Evolutionary conservation across 345 rosid genomes (phyloP).

Genomic region (Diplotaxis tenuifolia): DNA sequence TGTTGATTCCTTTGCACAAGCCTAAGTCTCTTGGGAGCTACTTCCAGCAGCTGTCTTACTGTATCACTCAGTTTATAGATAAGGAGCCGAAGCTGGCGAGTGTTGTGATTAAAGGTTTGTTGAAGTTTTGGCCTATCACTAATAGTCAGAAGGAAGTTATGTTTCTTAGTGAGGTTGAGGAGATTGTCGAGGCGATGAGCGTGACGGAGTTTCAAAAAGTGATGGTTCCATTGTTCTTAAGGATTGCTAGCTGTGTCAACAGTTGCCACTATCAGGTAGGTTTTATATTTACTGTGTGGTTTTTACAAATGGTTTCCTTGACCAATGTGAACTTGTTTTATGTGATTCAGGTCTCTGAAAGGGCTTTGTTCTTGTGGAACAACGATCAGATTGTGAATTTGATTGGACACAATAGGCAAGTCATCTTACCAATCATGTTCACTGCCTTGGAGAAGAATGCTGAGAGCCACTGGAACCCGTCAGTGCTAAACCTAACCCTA

Average conservation of each 20-base stretch:
- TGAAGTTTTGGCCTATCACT: conserved; percentile 85
- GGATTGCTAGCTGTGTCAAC: conserved; percentile 75
- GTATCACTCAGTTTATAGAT: conserved; percentile 78
- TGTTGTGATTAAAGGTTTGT: conserved; percentile 58
- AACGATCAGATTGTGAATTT: conserved; percentile 81
- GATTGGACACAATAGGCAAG: conserved; percentile 64
- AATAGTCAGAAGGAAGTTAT: conserved; percentile 90
- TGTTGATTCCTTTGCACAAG: conserved; percentile 81
- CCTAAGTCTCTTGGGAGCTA: conserved; percentile 74
- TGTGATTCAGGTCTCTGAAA: conserved; percentile 79
- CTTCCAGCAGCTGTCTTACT: conserved; percentile 74
- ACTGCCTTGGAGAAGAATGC: conserved; percentile 73
- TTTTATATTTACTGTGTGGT: no score
- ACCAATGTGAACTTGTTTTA: background rate
- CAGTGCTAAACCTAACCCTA: conserved; percentile 65
- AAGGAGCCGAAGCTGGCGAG: conserved; percentile 75
- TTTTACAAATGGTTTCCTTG: no score
- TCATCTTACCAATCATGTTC: conserved; percentile 62
- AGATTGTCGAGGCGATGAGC: conserved; percentile 69
- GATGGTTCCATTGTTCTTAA: conserved; percentile 74
- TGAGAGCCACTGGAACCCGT: conserved; percentile 77
- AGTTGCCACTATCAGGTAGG: conserved; percentile 84
- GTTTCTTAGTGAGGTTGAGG: conserved; percentile 83
- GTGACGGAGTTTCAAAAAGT: conserved; percentile 74
- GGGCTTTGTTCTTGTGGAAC: conserved; percentile 88